phyloP scores from a whole-genome alignment of 306 rosid species.

The Acacia acuminata region DNA sequence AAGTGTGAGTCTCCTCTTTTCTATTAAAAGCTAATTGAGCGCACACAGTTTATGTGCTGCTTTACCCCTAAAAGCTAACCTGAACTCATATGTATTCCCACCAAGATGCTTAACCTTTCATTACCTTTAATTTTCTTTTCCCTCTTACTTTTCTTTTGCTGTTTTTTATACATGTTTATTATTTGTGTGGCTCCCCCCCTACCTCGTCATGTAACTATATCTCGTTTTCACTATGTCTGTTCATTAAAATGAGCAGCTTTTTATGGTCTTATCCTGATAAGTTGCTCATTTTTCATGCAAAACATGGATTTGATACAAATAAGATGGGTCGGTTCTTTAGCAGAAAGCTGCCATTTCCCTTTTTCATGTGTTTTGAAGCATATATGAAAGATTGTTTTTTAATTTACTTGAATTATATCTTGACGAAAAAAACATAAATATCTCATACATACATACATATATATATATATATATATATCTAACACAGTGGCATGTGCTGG shows the following conservation, averaged over 20 bases:
- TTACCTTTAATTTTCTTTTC: not conserved
- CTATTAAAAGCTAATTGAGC: constrained; percentile 31
- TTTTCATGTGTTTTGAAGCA: not conserved
- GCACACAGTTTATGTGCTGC: constrained; percentile 32
- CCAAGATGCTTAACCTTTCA: constrained; percentile 41
- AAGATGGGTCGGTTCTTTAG: not conserved
- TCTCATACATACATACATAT: no score
- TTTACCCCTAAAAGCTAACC: constrained; percentile 39
- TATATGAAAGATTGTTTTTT: not conserved
- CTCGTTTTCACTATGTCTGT: not conserved
- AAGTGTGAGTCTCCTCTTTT: constrained; percentile 38
- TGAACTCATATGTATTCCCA: constrained; percentile 24
- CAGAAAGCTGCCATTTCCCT: not conserved
- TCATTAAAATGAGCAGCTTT: not conserved
- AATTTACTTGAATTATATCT: not conserved
- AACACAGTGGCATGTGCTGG: not conserved
- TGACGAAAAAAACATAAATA: not conserved
- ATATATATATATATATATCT: no score
- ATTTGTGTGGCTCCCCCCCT: constrained; percentile 5
- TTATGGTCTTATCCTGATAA: not conserved
- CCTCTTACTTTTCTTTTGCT: no score
- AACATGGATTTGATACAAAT: not conserved
- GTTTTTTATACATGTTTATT: constrained; percentile 8
- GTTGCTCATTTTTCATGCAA: not conserved
- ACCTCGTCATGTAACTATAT: not conserved